Base-by-base conservation (phyloP, 805 yeast species). In the Saccharomycopsis fermentans region DNA sequence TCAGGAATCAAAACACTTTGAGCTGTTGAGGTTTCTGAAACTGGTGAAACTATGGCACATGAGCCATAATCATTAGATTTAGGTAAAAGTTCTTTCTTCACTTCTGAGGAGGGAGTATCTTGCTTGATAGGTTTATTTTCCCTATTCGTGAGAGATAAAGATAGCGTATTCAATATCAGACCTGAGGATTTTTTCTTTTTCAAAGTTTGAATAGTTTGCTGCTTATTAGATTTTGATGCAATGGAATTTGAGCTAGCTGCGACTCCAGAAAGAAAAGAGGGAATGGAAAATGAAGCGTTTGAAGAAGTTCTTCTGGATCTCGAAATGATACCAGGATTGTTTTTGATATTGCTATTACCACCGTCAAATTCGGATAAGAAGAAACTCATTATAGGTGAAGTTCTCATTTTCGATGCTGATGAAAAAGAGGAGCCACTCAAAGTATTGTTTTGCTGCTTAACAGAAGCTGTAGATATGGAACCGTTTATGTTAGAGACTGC, bases 291-390 rank as follows among this genome's bases (percentile, higher is more conserved):
- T 24, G 36, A 51, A 3, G 26, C 36, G 19, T 51, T 51, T 27
- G 39, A 51, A 12, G 54, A 34, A 29, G 39, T 17, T 19, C 39
- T n/a, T 34, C 26, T 51, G 27, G 54, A 29, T 17, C 54, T 51
- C 29, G 54, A 27, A 29, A 36, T 51, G 14, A 32, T 16, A 19
- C 26, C 36, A 12, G 36, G 17, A 27, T 17, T 26, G 43, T 21
- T 21, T 24, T 37, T 43, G 9, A 26, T 9, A 43, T 43, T 43
- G 6, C 12, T 21, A 21, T 21, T 43, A 43, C 35, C 39, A 12
- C 17, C 26, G 5, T 61, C 63, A 48, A 61, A 61, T 27, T 61
- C 63, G 4, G 60, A 54, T 29, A 61, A 52, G 27, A 61, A 56
- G 32, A 56, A 61, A 51, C 57, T 61, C 39, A 61, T n/a, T 11